Conservation (phyloP, 2,329 filamentous ascomycete genomes). For the Alternaria gaisen region DNA sequence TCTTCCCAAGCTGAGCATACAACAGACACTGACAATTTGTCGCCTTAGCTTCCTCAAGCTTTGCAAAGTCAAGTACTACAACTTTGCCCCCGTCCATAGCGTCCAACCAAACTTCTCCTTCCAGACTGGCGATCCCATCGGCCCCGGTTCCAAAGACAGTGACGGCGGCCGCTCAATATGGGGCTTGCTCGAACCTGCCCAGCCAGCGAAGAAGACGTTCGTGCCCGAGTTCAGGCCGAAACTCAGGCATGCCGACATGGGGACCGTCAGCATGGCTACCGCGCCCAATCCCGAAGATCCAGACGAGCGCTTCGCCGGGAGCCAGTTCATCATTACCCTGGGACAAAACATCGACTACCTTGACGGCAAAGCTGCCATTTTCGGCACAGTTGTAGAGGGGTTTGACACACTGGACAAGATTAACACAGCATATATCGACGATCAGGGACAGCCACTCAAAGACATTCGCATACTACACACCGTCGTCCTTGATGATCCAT, state of each 20-base stretch:
- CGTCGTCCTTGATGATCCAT: slow-evolving; percentile 90
- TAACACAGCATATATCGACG: slow-evolving; percentile 87
- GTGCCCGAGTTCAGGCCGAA: slow-evolving; percentile 85
- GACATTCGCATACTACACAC: slow-evolving; percentile 96
- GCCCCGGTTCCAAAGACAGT: slow-evolving; percentile 81
- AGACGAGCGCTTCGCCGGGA: slow-evolving; percentile 82
- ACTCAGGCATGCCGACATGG: slow-evolving; percentile 85
- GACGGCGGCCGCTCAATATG: slow-evolving; percentile 95
- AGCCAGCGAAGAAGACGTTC: slow-evolving; percentile 76
- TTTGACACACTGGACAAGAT: slow-evolving; percentile 95
- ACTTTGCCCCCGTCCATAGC: slow-evolving; percentile 90
- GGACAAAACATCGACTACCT: slow-evolving; percentile 89
- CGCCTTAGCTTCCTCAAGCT: slow-evolving; percentile 87
- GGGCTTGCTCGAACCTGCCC: slow-evolving; percentile 74
- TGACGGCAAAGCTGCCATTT: slow-evolving; percentile 93
- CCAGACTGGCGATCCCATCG: slow-evolving; percentile 93
- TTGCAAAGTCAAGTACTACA: slow-evolving; percentile 99
- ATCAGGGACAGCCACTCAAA: slow-evolving; percentile 84
- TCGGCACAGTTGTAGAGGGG: slow-evolving; percentile 93
- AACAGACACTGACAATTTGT: slow-evolving; percentile 61
- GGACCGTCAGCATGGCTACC: slow-evolving; percentile 98
- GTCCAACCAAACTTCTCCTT: slow-evolving; percentile 96
- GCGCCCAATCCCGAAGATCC: slow-evolving; percentile 77
- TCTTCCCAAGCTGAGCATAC: slow-evolving; percentile 61
- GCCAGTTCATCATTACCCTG: slow-evolving; percentile 93